Evolutionary conservation across 305 asterid species (phyloP).

Genomic region (Euphrasia arctica): DNA sequence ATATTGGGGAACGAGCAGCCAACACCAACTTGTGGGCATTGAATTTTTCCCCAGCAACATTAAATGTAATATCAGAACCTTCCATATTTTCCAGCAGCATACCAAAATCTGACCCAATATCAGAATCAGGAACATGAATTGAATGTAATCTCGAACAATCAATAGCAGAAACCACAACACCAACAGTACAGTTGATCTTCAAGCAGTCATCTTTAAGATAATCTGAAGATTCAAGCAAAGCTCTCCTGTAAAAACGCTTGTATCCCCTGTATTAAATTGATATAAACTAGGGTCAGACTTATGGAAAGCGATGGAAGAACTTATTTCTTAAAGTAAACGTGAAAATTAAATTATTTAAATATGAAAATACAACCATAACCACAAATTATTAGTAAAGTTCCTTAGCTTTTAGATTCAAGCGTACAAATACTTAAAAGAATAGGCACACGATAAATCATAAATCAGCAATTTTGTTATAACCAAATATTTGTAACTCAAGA

Average conservation of each 20-base stretch:
- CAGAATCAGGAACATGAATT: slow-evolving; percentile 82
- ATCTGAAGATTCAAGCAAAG: slow-evolving; percentile 84
- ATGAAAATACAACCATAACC: slow-evolving; percentile 10
- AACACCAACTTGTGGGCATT: slow-evolving; percentile 85
- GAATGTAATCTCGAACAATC: slow-evolving; percentile 75
- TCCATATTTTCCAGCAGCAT: slow-evolving; percentile 72
- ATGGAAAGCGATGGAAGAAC: slow-evolving; percentile 2
- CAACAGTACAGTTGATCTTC: slow-evolving; percentile 95
- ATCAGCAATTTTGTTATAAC: background rate
- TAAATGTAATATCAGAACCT: slow-evolving; percentile 75
- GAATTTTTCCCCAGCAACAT: slow-evolving; percentile 73
- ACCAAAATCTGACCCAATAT: slow-evolving; percentile 84
- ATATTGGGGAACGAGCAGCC: slow-evolving; percentile 79
- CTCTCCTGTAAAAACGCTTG: slow-evolving; percentile 87
- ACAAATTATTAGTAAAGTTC: slow-evolving; percentile 4
- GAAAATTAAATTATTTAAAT: background rate
- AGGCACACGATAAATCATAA: background rate
- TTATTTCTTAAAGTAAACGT: slow-evolving; percentile 5
- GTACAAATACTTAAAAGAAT: background rate
- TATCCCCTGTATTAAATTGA: slow-evolving; percentile 67
- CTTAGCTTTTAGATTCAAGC: slow-evolving; percentile 7
- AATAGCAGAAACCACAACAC: slow-evolving; percentile 84
- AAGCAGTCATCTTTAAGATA: slow-evolving; percentile 96
- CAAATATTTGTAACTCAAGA: background rate
- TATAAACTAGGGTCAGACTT: background rate